phyloP scores from a whole-genome alignment of 1,139 yeast species.

The Yamadazyma atmosphaerica region DNA sequence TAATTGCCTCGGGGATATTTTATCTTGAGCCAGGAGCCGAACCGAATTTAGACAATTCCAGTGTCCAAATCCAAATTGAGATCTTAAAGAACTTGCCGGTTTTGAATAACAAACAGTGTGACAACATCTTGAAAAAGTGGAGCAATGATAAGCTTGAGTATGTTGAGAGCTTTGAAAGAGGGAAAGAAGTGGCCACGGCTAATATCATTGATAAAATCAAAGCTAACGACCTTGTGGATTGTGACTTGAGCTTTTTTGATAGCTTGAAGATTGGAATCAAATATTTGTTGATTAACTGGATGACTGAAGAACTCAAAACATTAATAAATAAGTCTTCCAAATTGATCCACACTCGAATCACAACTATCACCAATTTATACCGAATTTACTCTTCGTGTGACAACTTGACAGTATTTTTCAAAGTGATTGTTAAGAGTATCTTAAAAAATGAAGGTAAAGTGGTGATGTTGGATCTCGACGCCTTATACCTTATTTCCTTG shows the following conservation, averaged over 20 bases:
- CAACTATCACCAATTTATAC: slow-evolving; percentile 33
- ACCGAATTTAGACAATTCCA: slow-evolving; percentile 19
- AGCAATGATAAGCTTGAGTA: slow-evolving; percentile 33
- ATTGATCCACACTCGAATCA: slow-evolving; percentile 39
- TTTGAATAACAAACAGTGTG: slow-evolving; percentile 50
- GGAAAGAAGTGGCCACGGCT: slow-evolving; percentile 25
- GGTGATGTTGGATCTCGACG: slow-evolving; percentile 42
- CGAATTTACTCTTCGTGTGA: slow-evolving; percentile 33
- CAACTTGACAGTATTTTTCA: slow-evolving; percentile 43
- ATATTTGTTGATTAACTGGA: slow-evolving; percentile 44
- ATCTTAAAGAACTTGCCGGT: slow-evolving; percentile 58
- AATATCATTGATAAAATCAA: slow-evolving; percentile 28
- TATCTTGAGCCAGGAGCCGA: slow-evolving; percentile 42
- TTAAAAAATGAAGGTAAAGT: slow-evolving; percentile 44
- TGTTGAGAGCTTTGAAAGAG: slow-evolving; percentile 29
- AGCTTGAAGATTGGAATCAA: slow-evolving; percentile 37
- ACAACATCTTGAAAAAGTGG: slow-evolving; percentile 48
- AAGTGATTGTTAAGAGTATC: slow-evolving; percentile 35
- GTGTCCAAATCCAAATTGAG: slow-evolving; percentile 45
- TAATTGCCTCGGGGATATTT: slow-evolving; percentile 82
- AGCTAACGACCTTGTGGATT: slow-evolving; percentile 12
- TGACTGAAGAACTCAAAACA: slow-evolving; percentile 39
- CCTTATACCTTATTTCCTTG: slow-evolving; percentile 36
- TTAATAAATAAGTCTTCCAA: slow-evolving; percentile 32
- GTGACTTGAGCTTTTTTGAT: slow-evolving; percentile 16